Conservation (phyloP, 148 eudicot genomes). For the Camellia lanceoleosa region DNA sequence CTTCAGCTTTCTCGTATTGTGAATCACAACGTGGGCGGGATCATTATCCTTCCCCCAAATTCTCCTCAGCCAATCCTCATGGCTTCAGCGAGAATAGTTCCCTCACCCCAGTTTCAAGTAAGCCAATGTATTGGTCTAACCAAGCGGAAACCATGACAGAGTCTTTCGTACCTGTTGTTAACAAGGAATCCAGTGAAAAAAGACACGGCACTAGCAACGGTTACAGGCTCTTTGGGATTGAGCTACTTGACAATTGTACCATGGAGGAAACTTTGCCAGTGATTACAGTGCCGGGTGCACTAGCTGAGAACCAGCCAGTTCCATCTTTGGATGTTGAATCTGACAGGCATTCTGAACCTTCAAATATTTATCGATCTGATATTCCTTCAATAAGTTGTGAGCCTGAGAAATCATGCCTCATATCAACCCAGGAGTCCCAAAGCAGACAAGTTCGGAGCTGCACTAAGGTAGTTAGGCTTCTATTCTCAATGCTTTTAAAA, state of each 20-base stretch:
- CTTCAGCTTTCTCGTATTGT: conserved; percentile 41
- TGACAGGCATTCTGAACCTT: conserved; percentile 59
- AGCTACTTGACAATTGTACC: conserved; percentile 52
- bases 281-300: conserved; percentile 23
- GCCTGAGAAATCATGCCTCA: conserved; percentile 64
- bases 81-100: conserved; percentile 47
- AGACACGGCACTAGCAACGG: conserved; percentile 50
- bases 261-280: conserved; percentile 41
- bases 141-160: conserved; percentile 47
- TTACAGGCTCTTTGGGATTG: conserved; percentile 82
- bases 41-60: conserved; percentile 43
- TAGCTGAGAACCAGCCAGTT: conserved; percentile 43
- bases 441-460: conserved; percentile 81
- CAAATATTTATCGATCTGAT: conserved; percentile 48
- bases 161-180: conserved; percentile 44
- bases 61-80: conserved; percentile 37
- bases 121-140: conserved; percentile 45
- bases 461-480: conserved; percentile 60
- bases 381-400: conserved; percentile 62
- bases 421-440: conserved; percentile 54
- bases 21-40: conserved; percentile 58
- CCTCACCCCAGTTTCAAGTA: conserved; percentile 36
- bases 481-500: neutral
- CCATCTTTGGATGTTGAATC: conserved; percentile 57
- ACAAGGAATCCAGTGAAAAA: conserved; percentile 53